Evolutionary conservation across 768 basidiomycete genomes (phyloP), one percentile per base, ranked within the genome.

Genomic region (Auricularia auricula-judae): DNA sequence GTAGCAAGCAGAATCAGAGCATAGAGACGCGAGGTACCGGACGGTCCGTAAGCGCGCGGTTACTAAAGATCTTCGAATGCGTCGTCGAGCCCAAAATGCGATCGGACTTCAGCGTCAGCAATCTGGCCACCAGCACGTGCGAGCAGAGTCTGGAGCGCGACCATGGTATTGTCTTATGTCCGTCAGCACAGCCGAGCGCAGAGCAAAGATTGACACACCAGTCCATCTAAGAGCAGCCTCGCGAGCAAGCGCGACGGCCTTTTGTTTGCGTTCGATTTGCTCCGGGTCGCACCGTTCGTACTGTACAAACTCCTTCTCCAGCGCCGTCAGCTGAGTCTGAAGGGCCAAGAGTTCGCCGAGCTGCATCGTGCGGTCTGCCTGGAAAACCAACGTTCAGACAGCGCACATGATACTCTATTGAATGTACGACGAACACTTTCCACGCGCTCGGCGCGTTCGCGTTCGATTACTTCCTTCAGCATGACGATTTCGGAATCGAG

Each of bases 191-290:
- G 34, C 18, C 16, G 44, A 42, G 23, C 18, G 7, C 29, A 36
- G 39, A 8, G 34, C n/a, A n/a, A 63, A 36, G 34, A 29, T 10
- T 18, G 39, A 74, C 85, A 64, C 68, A 95, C 94, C 94, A 42
- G 94, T 98, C 90, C 93, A 94, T 14, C 91, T 85, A 29, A 87
- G 72, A 12, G 88, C 84, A 12, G 91, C 93, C 71, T 96, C 92
- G 66, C 88, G 90, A 3, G 89, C 91, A 14, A 94, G 78, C 62
- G 82, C 80, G 10, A 85, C 80, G 0, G 87, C 91, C 59, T 88
- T 77, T 61, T 81, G 84, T 72, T 86, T 88, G 72, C 88, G 85
- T 70, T 93, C 88, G 23, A 93, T 80, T 73, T 86, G 88, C 56
- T 78, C 81, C 0, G 93, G 93, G 74, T 97, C 91, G 63, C 89